phyloP scores from a whole-genome alignment of 1,284 basidiomycete species.

The Ustanciosporium gigantosporum region DNA sequence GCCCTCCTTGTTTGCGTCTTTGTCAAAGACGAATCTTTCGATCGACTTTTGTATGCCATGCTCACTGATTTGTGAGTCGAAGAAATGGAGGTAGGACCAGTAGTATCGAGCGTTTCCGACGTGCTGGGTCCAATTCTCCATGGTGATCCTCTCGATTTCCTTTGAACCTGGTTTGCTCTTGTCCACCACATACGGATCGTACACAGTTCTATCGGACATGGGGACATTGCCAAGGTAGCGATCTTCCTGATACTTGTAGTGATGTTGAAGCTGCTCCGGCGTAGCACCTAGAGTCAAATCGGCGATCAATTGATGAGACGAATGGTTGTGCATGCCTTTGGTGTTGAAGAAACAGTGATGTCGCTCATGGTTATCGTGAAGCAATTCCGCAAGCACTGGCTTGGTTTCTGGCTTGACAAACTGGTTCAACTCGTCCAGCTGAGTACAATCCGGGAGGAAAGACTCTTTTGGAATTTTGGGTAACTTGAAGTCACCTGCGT shows the following conservation, averaged over 20 bases:
- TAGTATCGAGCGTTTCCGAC: constrained; percentile 25
- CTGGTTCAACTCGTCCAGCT: constrained; percentile 4
- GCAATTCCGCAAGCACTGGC: constrained; percentile 1
- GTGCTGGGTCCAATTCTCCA: constrained; percentile 27
- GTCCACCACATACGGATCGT: constrained; percentile 7
- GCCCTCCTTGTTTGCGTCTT: constrained; percentile 10
- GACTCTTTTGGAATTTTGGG: background rate
- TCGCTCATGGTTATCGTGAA: constrained; percentile 13
- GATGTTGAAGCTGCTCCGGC: constrained; percentile 1
- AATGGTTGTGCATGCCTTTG: constrained; percentile 41
- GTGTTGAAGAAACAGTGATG: constrained; percentile 47
- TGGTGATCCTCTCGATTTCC: constrained; percentile 3
- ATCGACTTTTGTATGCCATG: constrained; percentile 4
- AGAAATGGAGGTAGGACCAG: constrained; percentile 43
- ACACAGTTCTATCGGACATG: constrained; percentile 9
- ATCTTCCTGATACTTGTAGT: constrained; percentile 8
- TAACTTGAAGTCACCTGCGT: too few relatives aligned
- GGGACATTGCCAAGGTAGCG: constrained; percentile 18
- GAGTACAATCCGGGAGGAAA: background rate
- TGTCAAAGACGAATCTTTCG: constrained; percentile 26
- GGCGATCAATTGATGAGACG: constrained; percentile 36
- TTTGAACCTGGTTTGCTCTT: background rate
- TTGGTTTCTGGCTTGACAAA: background rate
- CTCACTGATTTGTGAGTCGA: constrained; percentile 8
- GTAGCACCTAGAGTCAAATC: constrained; percentile 15